Evolutionary conservation across 345 rosid species (phyloP), one percentile per base, ranked within the genome.

Genomic region (Raphanus raphanistrum): DNA sequence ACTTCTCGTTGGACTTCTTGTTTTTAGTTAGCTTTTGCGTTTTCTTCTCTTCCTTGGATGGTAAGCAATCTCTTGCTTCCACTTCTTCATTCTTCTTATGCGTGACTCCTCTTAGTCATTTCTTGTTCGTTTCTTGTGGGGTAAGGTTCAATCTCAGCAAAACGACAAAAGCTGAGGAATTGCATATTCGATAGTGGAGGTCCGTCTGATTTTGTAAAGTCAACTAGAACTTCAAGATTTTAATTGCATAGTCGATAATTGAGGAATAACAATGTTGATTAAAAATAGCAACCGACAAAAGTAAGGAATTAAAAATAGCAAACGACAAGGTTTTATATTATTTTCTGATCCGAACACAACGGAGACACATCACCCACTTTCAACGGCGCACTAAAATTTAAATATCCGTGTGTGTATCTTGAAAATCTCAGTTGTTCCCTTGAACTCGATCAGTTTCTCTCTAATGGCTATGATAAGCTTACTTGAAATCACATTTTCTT

Each of bases 381-480:
- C 63, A 54, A 26, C n/a, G 55, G n/a, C 26, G 60, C 33, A 67
- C 52, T 33, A 2, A 45, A 27, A 43, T 43, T 12, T 66, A 43
- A 45, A 45, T 45, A 45, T 12, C 52, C 52, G 52, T 45, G 15
- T 45, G 52, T 45, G 52, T n/a, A n/a, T 50, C 55, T 50, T 50
- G 21, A n/a, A 50, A 50, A 28, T 38, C 72, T 28, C 31, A 28
- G 31, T 28, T 28, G 3, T 4, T 35, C 28, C 57, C 58, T 57
- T 57, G 29, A 57, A 57, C 13, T 57, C 61, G 4, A 28, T 21
- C 15, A 65, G 4, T 43, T 62, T 67, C 41, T 76, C 55, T 70
- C 57, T 35, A 63, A 79, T 79, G 82, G 79, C 79, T 54, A 0
- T 21, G 52, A 38, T 79, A 63, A 55, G 67, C 57, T 66, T 74